Evolutionary conservation across 2,329 filamentous ascomycete species (phyloP).

Genomic region (Sporothrix dimorphospora): DNA sequence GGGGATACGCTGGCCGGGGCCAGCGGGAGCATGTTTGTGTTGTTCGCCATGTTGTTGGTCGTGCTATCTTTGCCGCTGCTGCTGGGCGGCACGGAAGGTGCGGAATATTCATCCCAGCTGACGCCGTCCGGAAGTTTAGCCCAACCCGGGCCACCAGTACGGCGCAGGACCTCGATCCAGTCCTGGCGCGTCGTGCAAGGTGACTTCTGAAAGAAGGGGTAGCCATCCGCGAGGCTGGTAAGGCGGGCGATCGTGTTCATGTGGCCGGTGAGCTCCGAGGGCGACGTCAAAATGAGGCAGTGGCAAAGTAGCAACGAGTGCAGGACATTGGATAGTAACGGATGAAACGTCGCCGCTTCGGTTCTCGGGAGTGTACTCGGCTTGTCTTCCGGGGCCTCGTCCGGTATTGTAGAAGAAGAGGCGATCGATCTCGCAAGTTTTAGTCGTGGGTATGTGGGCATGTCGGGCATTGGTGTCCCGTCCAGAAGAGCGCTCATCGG

Average conservation of each 20-base stretch:
- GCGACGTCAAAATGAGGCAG: slow-evolving; percentile 75
- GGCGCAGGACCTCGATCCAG: slow-evolving; percentile 76
- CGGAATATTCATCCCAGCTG: slow-evolving; percentile 14
- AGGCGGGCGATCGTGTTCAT: slow-evolving; percentile 81
- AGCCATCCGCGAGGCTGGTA: slow-evolving; percentile 73
- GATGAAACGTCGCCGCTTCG: slow-evolving; percentile 76
- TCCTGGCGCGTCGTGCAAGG: slow-evolving; percentile 73
- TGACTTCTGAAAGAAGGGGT: slow-evolving; percentile 76
- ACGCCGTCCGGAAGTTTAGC: slow-evolving; percentile 45
- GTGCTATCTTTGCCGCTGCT: not conserved
- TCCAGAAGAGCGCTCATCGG: slow-evolving; percentile 68
- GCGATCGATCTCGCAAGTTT: not conserved
- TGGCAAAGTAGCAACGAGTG: slow-evolving; percentile 80
- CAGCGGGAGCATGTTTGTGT: not conserved
- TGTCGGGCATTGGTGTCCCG: slow-evolving; percentile 64
- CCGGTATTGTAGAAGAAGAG: not conserved
- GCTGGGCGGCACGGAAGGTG: not conserved
- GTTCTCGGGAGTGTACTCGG: slow-evolving; percentile 60
- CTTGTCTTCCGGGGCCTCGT: slow-evolving; percentile 26
- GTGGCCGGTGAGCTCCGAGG: slow-evolving; percentile 76
- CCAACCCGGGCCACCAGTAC: slow-evolving; percentile 44
- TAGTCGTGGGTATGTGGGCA: slow-evolving; percentile 65
- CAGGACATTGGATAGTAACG: slow-evolving; percentile 75
- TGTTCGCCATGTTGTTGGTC: not conserved
- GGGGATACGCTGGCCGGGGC: not conserved